phyloP scores from a whole-genome alignment of 805 yeast genomes.

The Clavispora vitiphila region DNA sequence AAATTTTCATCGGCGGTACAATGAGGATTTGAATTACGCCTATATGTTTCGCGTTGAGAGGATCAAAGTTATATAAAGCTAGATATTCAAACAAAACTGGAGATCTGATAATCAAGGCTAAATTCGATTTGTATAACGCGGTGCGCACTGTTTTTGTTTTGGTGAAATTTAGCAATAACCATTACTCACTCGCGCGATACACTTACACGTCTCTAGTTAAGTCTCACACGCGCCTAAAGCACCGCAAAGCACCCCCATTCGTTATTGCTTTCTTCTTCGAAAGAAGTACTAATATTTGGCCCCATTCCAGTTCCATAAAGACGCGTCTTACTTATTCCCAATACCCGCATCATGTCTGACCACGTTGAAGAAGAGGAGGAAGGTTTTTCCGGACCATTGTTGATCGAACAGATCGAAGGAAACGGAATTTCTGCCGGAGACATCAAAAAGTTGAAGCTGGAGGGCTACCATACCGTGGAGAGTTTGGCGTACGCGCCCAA shows the following conservation, averaged over 20 bases:
- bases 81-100: too few relatives aligned
- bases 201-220: background rate
- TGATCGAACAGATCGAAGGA: conserved; percentile 56
- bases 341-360: conserved; percentile 9
- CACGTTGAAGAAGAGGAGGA: conserved; percentile 40
- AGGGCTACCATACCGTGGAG: conserved; percentile 86
- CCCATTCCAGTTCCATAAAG: background rate
- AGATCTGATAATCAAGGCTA: too few relatives aligned
- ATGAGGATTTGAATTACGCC: conserved; percentile 20
- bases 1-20: conserved; percentile 24
- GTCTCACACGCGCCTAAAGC: background rate
- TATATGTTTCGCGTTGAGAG: too few relatives aligned
- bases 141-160: background rate
- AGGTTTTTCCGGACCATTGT: conserved; percentile 52
- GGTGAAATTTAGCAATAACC: background rate
- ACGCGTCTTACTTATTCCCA: background rate
- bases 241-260: too few relatives aligned
- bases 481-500: conserved; percentile 91
- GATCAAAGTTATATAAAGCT: too few relatives aligned
- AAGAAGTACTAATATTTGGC: background rate
- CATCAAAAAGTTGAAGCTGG: conserved; percentile 71
- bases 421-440: conserved; percentile 83
- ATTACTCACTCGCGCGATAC: background rate
- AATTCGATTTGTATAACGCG: too few relatives aligned
- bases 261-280: background rate